Evolutionary conservation across 1,139 yeast species (phyloP).

Genomic region (Pichia sp.): DNA sequence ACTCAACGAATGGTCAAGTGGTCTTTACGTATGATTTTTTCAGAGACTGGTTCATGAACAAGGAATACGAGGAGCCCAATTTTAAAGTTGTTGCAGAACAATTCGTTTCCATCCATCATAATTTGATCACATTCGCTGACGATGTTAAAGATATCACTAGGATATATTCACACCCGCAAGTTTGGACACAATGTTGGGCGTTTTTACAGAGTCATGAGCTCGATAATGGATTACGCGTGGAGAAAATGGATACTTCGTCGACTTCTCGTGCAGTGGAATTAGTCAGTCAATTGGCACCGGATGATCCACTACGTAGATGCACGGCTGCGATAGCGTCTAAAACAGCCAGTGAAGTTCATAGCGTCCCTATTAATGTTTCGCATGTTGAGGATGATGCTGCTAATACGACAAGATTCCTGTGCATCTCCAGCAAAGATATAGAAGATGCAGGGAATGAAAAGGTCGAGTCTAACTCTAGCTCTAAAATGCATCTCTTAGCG

Average conservation of each 20-base stretch:
- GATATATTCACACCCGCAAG: constrained; percentile 93
- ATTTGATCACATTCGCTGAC: constrained; percentile 48
- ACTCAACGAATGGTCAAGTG: constrained; percentile 93
- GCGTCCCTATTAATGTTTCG: constrained; percentile 47
- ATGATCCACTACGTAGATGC: constrained; percentile 24
- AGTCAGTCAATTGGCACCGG: constrained; percentile 38
- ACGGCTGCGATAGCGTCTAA: constrained; percentile 51
- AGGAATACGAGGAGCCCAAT: constrained; percentile 16
- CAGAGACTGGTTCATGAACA: constrained; percentile 49
- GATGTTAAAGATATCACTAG: constrained; percentile 40
- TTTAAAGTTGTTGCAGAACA: constrained; percentile 68
- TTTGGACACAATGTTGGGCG: constrained; percentile 83
- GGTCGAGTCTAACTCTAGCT: neutral
- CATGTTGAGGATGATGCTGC: constrained; percentile 64
- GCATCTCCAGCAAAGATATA: constrained; percentile 39
- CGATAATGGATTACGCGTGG: constrained; percentile 29
- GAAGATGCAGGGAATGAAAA: neutral
- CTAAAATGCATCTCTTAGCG: constrained; percentile 45
- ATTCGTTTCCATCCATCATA: constrained; percentile 77
- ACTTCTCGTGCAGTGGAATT: constrained; percentile 77
- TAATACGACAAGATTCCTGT: constrained; percentile 81
- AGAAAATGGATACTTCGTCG: constrained; percentile 59
- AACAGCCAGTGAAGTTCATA: constrained; percentile 59
- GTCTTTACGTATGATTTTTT: constrained; percentile 76
- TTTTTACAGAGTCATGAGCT: constrained; percentile 38